These are phyloP conservation scores for Bothriochloa decipiens DNA, from an alignment of 176 grass and related monocot species.

Conservation along the genomic window DNA sequence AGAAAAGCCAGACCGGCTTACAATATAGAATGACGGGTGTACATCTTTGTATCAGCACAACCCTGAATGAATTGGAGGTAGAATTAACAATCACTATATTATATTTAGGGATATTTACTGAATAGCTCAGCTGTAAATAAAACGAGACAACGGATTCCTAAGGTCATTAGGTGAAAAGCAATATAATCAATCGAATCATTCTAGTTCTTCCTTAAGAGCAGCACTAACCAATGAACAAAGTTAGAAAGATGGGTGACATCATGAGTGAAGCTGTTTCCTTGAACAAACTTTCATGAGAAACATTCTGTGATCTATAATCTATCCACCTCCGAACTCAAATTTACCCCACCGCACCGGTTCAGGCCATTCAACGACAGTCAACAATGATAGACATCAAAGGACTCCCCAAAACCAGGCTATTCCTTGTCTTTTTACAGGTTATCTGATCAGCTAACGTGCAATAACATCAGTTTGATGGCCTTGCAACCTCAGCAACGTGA, in stretches of 20 bases:
- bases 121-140: not conserved
- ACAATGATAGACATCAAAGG: conserved; percentile 33
- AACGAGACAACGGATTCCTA: not conserved
- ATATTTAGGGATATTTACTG: not conserved
- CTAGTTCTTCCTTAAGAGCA: not conserved
- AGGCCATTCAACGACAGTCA: conserved; percentile 31
- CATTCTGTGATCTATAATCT: conserved; percentile 34
- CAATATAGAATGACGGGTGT: not conserved
- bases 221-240: not conserved
- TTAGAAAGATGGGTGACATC: not conserved
- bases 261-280: conserved; percentile 27
- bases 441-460: conserved; percentile 31
- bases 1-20: no score
- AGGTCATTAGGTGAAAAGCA: not conserved
- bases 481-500: conserved; percentile 4
- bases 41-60: not conserved
- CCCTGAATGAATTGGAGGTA: not conserved
- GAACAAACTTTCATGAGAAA: conserved; percentile 25
- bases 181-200: not conserved
- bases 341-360: conserved; percentile 13
- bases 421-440: conserved; percentile 51
- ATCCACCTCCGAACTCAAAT: not conserved
- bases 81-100: not conserved
- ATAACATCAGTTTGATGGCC: conserved; percentile 22
- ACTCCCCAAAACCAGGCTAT: not conserved